Evolutionary conservation across 352 stramenopile species (phyloP).

Genomic region (Phytophthora cajani): DNA sequence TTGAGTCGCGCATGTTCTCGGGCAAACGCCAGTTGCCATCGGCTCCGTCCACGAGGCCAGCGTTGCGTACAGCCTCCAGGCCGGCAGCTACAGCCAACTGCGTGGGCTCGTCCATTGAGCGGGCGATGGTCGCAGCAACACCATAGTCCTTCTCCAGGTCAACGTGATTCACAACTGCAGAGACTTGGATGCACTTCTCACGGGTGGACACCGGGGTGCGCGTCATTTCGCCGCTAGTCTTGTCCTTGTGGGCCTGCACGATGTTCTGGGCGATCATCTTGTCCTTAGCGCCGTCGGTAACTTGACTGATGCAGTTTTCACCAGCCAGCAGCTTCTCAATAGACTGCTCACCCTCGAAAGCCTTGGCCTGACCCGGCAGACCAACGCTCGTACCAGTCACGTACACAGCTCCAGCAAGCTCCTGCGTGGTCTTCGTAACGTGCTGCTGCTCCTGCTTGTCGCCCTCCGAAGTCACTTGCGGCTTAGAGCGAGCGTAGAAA

Average conservation of each 20-base stretch:
- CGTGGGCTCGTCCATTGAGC: slow-evolving; percentile 95
- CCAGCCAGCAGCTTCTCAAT: slow-evolving; percentile 90
- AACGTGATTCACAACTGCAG: slow-evolving; percentile 80
- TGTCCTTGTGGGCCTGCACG: slow-evolving; percentile 78
- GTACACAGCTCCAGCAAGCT: slow-evolving; percentile 70
- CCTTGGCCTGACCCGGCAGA: slow-evolving; percentile 77
- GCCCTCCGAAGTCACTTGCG: slow-evolving; percentile 1
- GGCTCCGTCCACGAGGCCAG: slow-evolving; percentile 75
- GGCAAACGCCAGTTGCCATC: slow-evolving; percentile 87
- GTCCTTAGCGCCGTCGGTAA: slow-evolving; percentile 73
- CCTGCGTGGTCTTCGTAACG: slow-evolving; percentile 49
- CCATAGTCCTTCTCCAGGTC: slow-evolving; percentile 86
- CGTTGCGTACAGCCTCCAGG: slow-evolving; percentile 94
- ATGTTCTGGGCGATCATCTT: slow-evolving; percentile 95
- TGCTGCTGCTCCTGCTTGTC: slow-evolving; percentile 21
- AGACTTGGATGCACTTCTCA: slow-evolving; percentile 90
- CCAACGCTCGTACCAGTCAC: slow-evolving; percentile 93
- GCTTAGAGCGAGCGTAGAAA: slow-evolving; percentile 73
- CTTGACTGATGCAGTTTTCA: slow-evolving; percentile 89
- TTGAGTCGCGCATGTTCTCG: slow-evolving; percentile 86
- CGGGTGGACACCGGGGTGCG: slow-evolving; percentile 47
- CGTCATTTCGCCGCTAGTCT: slow-evolving; percentile 52
- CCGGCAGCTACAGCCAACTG: slow-evolving; percentile 95
- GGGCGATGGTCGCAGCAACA: slow-evolving; percentile 86
- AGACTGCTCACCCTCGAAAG: slow-evolving; percentile 83